Evolutionary conservation across 2,329 filamentous ascomycete species (phyloP).

Genomic region (Dactylonectria macrodidyma): DNA sequence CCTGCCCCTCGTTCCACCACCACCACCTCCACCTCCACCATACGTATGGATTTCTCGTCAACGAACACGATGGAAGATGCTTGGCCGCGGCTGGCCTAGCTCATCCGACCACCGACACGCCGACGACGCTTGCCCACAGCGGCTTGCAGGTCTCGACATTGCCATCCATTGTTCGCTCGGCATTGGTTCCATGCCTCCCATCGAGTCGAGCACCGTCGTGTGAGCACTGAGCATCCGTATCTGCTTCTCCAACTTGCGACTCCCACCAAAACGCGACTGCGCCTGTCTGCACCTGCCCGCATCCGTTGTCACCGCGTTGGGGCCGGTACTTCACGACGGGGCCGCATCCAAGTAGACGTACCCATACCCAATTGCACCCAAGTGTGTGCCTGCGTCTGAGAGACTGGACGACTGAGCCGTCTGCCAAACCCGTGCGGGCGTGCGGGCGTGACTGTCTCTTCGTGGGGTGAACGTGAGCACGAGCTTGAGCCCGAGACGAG

Average conservation of each 20-base stretch:
- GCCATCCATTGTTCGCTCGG: conserved; percentile 26
- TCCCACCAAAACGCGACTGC: conserved; percentile 16
- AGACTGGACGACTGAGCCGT: conserved; percentile 5
- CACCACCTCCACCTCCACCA: conserved; percentile 14
- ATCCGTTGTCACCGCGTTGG: conserved; percentile 21
- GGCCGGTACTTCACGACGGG: conserved; percentile 19
- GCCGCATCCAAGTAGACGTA: conserved; percentile 21
- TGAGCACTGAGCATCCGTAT: conserved; percentile 28
- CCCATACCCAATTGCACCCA: conserved; percentile 23
- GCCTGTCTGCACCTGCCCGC: conserved; percentile 16
- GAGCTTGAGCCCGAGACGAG: conserved; percentile 8
- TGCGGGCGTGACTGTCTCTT: conserved; percentile 19
- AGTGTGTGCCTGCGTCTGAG: conserved; percentile 24
- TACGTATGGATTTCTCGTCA: conserved; percentile 14
- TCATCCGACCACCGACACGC: conserved; percentile 10
- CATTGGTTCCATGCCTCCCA: conserved; percentile 23
- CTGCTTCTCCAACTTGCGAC: conserved; percentile 16
- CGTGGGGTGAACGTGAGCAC: conserved; percentile 11
- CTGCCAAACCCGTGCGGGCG: conserved; percentile 20
- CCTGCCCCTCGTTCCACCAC: conserved; percentile 30
- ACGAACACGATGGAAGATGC: conserved; percentile 35
- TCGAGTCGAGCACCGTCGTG: conserved; percentile 22
- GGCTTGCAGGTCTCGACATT: conserved; percentile 21
- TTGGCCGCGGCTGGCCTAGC: conserved; percentile 30
- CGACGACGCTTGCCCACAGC: conserved; percentile 17